Percentiles rank a stretch among this genome's conserved stretches.
Conservation (phyloP, 768 basidiomycete species). For the Lactifluus pinguis region DNA sequence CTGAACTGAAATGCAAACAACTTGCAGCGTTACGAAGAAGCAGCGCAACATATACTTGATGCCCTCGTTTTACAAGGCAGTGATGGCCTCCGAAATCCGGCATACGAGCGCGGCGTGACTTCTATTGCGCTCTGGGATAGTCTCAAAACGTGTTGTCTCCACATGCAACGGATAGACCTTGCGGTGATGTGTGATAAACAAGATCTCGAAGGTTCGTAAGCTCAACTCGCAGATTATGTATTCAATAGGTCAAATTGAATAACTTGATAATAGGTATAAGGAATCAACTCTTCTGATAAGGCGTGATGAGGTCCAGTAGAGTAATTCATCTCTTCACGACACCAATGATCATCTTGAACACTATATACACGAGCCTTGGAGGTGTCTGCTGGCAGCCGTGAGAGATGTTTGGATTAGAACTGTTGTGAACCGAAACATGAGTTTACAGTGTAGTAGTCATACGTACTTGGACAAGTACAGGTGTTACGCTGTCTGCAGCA, state of each 20-base stretch:
- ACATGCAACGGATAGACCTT: conserved; percentile 72
- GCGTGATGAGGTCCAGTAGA: neutral
- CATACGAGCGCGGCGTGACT: conserved; percentile 59
- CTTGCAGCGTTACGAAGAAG: conserved; percentile 72
- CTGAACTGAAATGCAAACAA: conserved; percentile 10
- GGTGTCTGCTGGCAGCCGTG: neutral
- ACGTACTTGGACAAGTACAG: neutral
- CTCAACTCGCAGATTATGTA: neutral
- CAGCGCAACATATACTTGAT: conserved; percentile 78
- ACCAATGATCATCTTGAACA: neutral
- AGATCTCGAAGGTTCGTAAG: conserved; percentile 53
- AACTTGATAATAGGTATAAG: conserved; percentile 3
- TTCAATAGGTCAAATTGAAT: neutral
- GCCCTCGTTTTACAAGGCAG: conserved; percentile 84
- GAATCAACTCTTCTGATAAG: neutral
- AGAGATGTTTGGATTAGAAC: no score
- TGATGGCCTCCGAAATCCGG: conserved; percentile 53
- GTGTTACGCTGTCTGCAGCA: neutral
- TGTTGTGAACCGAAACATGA: neutral
- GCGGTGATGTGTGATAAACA: conserved; percentile 61
- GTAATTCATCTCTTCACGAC: neutral
- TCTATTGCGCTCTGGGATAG: conserved; percentile 82
- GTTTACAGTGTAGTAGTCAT: neutral
- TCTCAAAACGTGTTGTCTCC: conserved; percentile 71
- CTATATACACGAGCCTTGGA: neutral